phyloP scores from a whole-genome alignment of 306 rosid species.

The Vigna radiata region DNA sequence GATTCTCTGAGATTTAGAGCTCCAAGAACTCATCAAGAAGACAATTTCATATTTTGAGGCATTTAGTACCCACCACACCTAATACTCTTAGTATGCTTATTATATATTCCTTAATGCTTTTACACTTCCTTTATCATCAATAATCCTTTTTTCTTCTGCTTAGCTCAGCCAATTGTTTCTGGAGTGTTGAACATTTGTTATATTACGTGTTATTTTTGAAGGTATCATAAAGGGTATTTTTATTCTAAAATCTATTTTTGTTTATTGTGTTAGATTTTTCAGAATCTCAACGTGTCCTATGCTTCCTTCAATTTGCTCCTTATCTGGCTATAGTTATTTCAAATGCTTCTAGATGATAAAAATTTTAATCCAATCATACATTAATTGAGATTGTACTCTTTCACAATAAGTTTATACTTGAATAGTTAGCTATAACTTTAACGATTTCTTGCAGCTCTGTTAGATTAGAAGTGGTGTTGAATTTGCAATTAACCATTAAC shows the following conservation, averaged over 20 bases:
- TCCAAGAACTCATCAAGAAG: no score
- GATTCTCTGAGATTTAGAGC: no score
- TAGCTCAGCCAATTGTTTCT: constrained; percentile 23
- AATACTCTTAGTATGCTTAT: constrained; percentile 83
- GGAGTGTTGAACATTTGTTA: constrained; percentile 28
- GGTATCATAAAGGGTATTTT: constrained; percentile 70
- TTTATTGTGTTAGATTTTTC: constrained; percentile 36
- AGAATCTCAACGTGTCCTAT: background rate
- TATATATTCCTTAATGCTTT: constrained; percentile 36
- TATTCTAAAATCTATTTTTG: constrained; percentile 32
- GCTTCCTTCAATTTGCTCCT: constrained; percentile 4
- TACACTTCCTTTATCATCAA: constrained; percentile 33
- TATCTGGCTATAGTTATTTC: background rate
- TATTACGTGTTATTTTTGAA: constrained; percentile 31
- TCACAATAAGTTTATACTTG: background rate
- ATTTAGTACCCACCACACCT: constrained; percentile 97
- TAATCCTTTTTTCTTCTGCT: constrained; percentile 18
- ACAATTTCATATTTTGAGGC: no score
- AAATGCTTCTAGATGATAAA: background rate
- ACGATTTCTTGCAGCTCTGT: background rate
- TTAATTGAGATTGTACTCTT: background rate
- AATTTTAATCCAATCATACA: background rate
- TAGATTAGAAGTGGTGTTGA: constrained; percentile 5
- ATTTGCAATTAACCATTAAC: background rate
- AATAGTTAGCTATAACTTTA: background rate